These are phyloP conservation scores for Tarenaya hassleriana DNA, from an alignment of 345 rosid species.

Conservation along the genomic window DNA sequence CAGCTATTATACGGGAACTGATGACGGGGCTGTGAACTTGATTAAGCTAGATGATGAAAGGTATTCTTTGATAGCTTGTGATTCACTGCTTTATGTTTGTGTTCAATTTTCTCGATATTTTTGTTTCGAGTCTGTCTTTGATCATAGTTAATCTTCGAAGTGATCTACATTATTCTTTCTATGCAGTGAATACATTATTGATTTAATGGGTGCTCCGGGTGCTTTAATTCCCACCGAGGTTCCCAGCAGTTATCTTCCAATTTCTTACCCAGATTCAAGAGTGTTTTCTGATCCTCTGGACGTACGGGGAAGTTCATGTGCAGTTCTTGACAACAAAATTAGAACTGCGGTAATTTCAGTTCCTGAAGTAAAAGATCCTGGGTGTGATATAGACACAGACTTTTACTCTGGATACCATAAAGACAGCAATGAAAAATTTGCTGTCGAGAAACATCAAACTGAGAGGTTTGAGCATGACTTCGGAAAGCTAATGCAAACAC, in stretches of 20 bases:
- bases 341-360: conserved; percentile 27
- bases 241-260: conserved; percentile 57
- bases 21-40: conserved; percentile 91
- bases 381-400: conserved; percentile 14
- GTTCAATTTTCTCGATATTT: conserved; percentile 12
- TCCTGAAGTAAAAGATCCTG: conserved; percentile 26
- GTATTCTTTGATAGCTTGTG: conserved; percentile 30
- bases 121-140: conserved; percentile 19
- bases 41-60: conserved; percentile 65
- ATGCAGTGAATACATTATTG: conserved; percentile 87
- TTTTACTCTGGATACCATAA: conserved; percentile 32
- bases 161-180: conserved; percentile 23
- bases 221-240: conserved; percentile 84
- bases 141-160: conserved; percentile 19
- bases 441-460: conserved; percentile 42
- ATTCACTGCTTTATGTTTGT: conserved; percentile 10
- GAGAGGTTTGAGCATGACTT: conserved; percentile 62
- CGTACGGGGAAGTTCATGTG: conserved; percentile 27
- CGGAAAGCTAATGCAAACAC: conserved; percentile 51
- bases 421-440: conserved; percentile 28
- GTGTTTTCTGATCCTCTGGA: conserved; percentile 40
- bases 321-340: conserved; percentile 34
- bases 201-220: conserved; percentile 99
- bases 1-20: conserved; percentile 95
- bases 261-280: conserved; percentile 41